phyloP scores from a whole-genome alignment of 2,329 filamentous ascomycete genomes.

The Colletotrichum truncatum region DNA sequence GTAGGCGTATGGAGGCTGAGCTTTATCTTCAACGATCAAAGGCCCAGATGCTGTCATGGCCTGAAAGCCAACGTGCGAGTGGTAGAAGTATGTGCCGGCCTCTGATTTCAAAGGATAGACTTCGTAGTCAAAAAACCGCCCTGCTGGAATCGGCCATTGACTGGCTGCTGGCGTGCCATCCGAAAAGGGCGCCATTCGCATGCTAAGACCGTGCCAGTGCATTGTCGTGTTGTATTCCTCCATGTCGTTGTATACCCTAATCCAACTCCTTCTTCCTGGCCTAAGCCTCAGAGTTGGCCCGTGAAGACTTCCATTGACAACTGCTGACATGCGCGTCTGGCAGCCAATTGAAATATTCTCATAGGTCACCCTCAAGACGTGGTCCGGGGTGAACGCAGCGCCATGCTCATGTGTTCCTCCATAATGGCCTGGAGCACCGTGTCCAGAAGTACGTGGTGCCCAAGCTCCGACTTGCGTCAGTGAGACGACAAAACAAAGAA shows the following conservation, averaged over 20 bases:
- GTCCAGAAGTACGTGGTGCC: background rate
- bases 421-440: conserved; percentile 22
- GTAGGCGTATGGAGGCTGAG: conserved; percentile 62
- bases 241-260: conserved; percentile 68
- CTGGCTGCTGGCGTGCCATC: conserved; percentile 68
- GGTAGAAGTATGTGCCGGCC: conserved; percentile 74
- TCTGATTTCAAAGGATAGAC: conserved; percentile 60
- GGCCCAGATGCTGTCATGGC: conserved; percentile 65
- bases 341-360: conserved; percentile 56
- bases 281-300: conserved; percentile 58
- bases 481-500: conserved; percentile 10
- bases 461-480: conserved; percentile 10
- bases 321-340: conserved; percentile 52
- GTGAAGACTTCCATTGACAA: conserved; percentile 63
- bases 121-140: conserved; percentile 75
- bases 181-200: conserved; percentile 68
- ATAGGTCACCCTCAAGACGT: conserved; percentile 9
- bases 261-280: conserved; percentile 61
- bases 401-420: conserved; percentile 15
- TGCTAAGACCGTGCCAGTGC: conserved; percentile 75
- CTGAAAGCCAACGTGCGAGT: conserved; percentile 73
- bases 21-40: conserved; percentile 64
- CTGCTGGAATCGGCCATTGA: conserved; percentile 72
- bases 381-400: conserved; percentile 14
- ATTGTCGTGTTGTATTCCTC: conserved; percentile 61